These are phyloP conservation scores for Lanmaoa pseudosensibilis DNA, from an alignment of 768 basidiomycete species.

Conservation along the genomic window DNA sequence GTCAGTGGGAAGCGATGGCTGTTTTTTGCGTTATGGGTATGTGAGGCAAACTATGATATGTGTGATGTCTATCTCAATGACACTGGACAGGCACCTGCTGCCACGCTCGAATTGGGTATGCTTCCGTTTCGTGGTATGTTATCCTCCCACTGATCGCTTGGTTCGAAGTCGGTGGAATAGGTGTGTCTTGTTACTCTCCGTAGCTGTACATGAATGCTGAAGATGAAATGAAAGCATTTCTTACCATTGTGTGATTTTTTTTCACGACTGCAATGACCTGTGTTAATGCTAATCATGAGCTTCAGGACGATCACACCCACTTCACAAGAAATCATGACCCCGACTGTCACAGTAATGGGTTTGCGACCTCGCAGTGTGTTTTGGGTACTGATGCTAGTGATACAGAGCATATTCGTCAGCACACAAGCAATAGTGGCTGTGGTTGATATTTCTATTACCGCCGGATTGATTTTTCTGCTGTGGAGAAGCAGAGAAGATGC, in stretches of 20 bases:
- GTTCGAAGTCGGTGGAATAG: constrained; percentile 9
- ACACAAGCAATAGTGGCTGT: constrained; percentile 8
- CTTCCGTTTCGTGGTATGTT: background rate
- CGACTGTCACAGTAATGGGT: constrained; percentile 3
- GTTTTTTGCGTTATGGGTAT: constrained; percentile 15
- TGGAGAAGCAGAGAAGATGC: constrained; percentile 19
- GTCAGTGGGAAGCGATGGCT: constrained; percentile 17
- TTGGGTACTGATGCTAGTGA: background rate
- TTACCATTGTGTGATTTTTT: constrained; percentile 14
- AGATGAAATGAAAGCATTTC: constrained; percentile 6
- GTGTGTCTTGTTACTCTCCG: constrained; percentile 1
- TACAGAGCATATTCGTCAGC: constrained; percentile 7
- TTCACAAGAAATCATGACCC: constrained; percentile 7
- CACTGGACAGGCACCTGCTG: constrained; percentile 16
- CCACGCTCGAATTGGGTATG: constrained; percentile 17
- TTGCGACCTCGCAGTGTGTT: background rate
- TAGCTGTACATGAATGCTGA: background rate
- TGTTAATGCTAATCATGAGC: background rate
- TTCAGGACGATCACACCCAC: constrained; percentile 16
- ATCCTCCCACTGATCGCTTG: background rate
- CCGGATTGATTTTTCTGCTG: constrained; percentile 9
- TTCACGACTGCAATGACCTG: no score
- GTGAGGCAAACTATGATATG: constrained; percentile 2
- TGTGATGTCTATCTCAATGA: constrained; percentile 1
- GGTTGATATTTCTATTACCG: constrained; percentile 20